Evolutionary conservation across 75 land plant species (phyloP), one percentile per base, ranked within the genome.

Genomic region (Pinus albicaulis): DNA sequence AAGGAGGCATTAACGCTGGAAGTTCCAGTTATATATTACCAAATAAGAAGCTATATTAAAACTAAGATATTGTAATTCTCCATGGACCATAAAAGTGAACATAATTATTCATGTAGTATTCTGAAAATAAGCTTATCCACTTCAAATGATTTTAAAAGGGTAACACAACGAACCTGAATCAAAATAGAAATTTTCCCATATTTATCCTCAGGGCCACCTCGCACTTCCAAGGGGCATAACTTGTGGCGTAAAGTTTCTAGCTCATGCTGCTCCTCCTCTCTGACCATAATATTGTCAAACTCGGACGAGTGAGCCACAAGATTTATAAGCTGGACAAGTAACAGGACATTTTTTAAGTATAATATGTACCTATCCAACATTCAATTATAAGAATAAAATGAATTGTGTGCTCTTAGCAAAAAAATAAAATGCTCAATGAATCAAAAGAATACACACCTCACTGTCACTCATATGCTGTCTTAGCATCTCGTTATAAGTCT

Each of bases 291-390:
- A 81, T 98, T 98, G 76, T 92, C 96, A 88, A 98, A 98, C 76
- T 98, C 99, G 73, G 99, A 98, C 52, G 99, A 98, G 76, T 91
- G 98, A 17, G 98, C 92, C 52, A 98, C 91, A 92, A 98, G 92
- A 76, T 91, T 87, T 79, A 98, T 88, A 17, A 98, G 82, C 99
- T 98, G 86, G 31, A 71, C 24, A 61, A 19, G 55, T 59, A 34
- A 82, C 5, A 74, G 23, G 20, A 76, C 12, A 34, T 10, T 48
- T 48, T 38, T 10, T 11, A 10, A 48, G 53, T 48, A 48, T 11
- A 28, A 28, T 11, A 76, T 56, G 22, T 14, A 28, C 1, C 16
- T 23, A 17, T 59, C 19, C 60, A 7, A 38, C 22, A 5, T 53
- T 25, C 22, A 55, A 60, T 3, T 11, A 76, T 70, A 25, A 79